Percentiles rank a stretch among this genome's conserved stretches.
These are phyloP conservation scores for Meira nashicola DNA, from an alignment of 1,284 basidiomycete genomes.

Conservation along the genomic window DNA sequence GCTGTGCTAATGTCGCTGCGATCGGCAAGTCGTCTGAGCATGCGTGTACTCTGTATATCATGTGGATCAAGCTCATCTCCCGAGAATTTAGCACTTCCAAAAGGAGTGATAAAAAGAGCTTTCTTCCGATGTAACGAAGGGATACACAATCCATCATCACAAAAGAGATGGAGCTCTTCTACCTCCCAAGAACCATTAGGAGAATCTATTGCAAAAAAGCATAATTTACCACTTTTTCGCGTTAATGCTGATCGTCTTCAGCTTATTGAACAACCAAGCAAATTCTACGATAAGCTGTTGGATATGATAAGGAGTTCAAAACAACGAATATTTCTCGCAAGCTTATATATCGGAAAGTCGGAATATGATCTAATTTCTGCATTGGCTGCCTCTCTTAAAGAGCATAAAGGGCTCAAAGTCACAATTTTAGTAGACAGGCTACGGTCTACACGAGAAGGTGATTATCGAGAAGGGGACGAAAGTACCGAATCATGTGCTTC, in stretches of 20 bases:
- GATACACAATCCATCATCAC: too few relatives aligned
- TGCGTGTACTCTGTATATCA: too few relatives aligned
- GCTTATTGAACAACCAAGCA: slow-evolving; percentile 4
- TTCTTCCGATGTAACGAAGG: too few relatives aligned
- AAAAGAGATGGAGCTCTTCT: too few relatives aligned
- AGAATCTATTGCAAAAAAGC: background rate
- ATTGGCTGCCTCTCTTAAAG: slow-evolving; percentile 22
- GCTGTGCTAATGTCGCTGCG: too few relatives aligned
- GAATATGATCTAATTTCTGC: slow-evolving; percentile 33
- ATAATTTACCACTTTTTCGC: slow-evolving; percentile 2
- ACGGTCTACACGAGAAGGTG: slow-evolving; percentile 73
- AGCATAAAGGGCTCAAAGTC: slow-evolving; percentile 65
- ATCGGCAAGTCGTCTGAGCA: too few relatives aligned
- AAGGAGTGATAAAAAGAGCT: too few relatives aligned
- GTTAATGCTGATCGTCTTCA: background rate
- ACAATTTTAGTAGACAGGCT: slow-evolving; percentile 81
- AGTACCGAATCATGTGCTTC: slow-evolving; percentile 57
- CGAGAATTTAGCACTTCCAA: too few relatives aligned
- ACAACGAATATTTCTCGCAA: slow-evolving; percentile 8
- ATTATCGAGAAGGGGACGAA: slow-evolving; percentile 51
- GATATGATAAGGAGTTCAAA: slow-evolving; percentile 3
- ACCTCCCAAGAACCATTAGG: background rate
- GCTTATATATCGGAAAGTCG: slow-evolving; percentile 52
- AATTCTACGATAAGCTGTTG: slow-evolving; percentile 10
- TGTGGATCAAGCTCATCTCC: too few relatives aligned